phyloP scores from a whole-genome alignment of 2,329 filamentous ascomycete genomes.

The Tolypocladium cylindrosporum region DNA sequence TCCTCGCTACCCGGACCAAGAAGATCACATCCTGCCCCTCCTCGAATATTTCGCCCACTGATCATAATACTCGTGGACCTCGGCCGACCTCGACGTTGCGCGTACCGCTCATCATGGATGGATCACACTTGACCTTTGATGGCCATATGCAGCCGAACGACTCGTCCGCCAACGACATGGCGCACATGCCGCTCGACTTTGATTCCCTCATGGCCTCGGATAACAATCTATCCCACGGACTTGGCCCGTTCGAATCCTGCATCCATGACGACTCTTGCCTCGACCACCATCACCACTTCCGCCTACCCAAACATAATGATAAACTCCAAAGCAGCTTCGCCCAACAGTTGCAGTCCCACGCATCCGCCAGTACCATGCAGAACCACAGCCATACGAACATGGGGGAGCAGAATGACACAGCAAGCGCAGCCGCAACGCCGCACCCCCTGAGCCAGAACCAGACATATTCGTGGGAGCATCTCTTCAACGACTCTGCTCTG shows the following conservation, averaged over 20 bases:
- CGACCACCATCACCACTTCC: conserved; percentile 10
- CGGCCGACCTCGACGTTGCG: background rate
- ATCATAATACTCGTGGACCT: background rate
- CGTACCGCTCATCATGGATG: conserved; percentile 10
- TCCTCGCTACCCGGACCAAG: background rate
- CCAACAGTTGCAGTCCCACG: conserved; percentile 1
- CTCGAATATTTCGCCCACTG: background rate
- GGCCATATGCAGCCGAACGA: conserved; percentile 7
- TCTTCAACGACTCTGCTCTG: conserved; percentile 7
- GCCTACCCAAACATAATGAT: conserved; percentile 7
- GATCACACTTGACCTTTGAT: conserved; percentile 10
- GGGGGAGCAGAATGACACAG: background rate
- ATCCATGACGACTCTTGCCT: conserved; percentile 23
- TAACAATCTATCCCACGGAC: conserved; percentile 12
- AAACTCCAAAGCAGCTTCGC: conserved; percentile 4
- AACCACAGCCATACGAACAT: background rate
- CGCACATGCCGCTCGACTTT: conserved; percentile 14
- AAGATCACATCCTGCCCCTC: background rate
- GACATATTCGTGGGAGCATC: conserved; percentile 8
- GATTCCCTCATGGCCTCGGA: conserved; percentile 15
- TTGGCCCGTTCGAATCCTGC: conserved; percentile 16
- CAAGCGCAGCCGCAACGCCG: background rate
- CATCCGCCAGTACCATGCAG: background rate
- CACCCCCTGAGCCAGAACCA: conserved; percentile 3
- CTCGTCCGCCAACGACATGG: conserved; percentile 19